Base-by-base conservation (phyloP, 208 protist species). In the Acanthamoeba triangularis region DNA sequence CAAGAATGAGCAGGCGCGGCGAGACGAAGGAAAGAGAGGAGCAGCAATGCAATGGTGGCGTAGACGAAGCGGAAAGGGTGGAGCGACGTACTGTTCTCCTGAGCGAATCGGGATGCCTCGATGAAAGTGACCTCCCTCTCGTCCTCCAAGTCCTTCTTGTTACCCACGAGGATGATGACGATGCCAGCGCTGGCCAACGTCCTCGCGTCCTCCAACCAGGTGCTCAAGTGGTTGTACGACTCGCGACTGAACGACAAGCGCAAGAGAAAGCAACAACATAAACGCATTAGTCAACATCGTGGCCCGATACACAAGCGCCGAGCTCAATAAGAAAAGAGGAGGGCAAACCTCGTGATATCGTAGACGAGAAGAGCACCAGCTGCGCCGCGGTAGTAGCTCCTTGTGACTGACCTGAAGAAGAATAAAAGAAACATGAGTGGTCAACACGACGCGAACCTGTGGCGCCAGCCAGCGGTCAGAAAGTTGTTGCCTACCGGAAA, bases 291-390 rank as follows among this genome's bases (percentile, higher is more conserved):
- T 54, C 14, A 52, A 52, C 47, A 16, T 52, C 47, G n/a, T 37
- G 23, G 28, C 20, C 18, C n/a, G 35, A 72, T n/a, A 33, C n/a
- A 84, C 65, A 96, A 59, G 44, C 67, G 25, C 10, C 10, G 20
- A 82, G 37, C 65, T 41, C 25, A 92, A 72, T 20, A 47, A 88
- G 11, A 95, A 54, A n/a, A 13, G n/a, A 13, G 10, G 25, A 33
- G 28, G 4, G 23, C 69, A 8, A 56, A 87, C 85, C 56, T 97
- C 33, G 98, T 98, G 94, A 99, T 98, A 93, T 99, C 98, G 93
- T 99, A 99, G 8, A 99, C 99, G n/a, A 99, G 97, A 14, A 99
- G 95, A 56, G 98, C 98, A 44, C 98, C 99, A 25, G 99, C 99
- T 16, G 99, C 99, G 33, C 99, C 99, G 91, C 99, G 98, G 97